Evolutionary conservation across 2,329 filamentous ascomycete genomes (phyloP).

Genomic region (Ophiostoma australiae): DNA sequence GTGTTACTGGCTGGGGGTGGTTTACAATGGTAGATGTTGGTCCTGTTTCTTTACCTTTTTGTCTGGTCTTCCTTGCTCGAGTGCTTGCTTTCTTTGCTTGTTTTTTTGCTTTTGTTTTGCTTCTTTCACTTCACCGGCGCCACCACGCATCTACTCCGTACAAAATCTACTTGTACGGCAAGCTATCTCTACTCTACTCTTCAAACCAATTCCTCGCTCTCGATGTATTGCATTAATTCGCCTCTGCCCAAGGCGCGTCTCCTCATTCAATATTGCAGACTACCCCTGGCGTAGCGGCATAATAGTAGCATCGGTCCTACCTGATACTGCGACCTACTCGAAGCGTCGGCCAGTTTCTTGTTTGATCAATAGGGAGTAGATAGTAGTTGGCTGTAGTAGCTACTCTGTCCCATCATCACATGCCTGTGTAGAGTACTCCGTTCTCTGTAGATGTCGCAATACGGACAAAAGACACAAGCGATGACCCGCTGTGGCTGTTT

Average conservation of each 20-base stretch:
- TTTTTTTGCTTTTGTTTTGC: background rate
- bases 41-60: too few species aligned
- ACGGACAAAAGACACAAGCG: background rate
- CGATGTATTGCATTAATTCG: background rate
- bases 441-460: background rate
- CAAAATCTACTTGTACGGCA: background rate
- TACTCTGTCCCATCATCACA: background rate
- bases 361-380: too few species aligned
- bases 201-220: background rate
- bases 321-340: slow-evolving; percentile 4
- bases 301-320: background rate
- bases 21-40: background rate
- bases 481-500: too few species aligned
- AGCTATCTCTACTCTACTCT: background rate
- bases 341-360: background rate
- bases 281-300: slow-evolving; percentile 4
- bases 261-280: background rate
- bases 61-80: background rate
- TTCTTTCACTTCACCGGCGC: background rate
- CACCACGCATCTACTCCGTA: too few species aligned
- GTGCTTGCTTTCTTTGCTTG: background rate
- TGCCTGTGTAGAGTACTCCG: background rate
- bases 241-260: background rate
- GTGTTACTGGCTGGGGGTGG: background rate
- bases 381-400: background rate